Evolutionary conservation across 2,329 filamentous ascomycete genomes (phyloP).

Genomic region (Teratosphaeria viscida): DNA sequence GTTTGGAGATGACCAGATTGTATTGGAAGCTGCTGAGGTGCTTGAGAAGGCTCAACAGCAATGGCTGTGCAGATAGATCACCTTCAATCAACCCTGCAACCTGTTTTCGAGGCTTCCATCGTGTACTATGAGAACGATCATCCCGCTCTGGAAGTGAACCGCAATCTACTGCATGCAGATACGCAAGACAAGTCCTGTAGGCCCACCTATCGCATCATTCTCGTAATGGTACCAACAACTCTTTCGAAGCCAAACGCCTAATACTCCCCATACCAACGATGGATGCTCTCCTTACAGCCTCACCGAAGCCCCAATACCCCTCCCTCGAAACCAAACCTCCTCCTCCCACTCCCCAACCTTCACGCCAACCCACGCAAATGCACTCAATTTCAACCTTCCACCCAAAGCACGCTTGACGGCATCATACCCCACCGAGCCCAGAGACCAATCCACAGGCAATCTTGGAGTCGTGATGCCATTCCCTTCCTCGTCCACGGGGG

Average conservation of each 20-base stretch:
- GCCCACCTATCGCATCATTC: too few relatives aligned
- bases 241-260: too few relatives aligned
- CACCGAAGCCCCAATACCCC: constrained; percentile 38
- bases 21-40: constrained; percentile 49
- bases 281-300: constrained; percentile 24
- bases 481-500: constrained; percentile 38
- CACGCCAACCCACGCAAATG: constrained; percentile 64
- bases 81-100: too few relatives aligned
- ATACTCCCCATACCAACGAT: too few relatives aligned
- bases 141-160: too few relatives aligned
- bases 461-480: constrained; percentile 62
- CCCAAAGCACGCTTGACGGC: constrained; percentile 71
- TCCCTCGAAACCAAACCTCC: constrained; percentile 51
- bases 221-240: too few relatives aligned
- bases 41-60: constrained; percentile 21
- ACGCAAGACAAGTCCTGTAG: too few relatives aligned
- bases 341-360: constrained; percentile 69
- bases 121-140: too few relatives aligned
- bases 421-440: constrained; percentile 71
- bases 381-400: constrained; percentile 67
- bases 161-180: too few relatives aligned
- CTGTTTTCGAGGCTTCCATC: too few relatives aligned
- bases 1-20: constrained; percentile 60
- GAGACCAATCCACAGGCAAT: constrained; percentile 71
- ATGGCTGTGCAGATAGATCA: too few relatives aligned